Evolutionary conservation across 208 protist species (phyloP).

Genomic region (Novymonas esmeraldas): DNA sequence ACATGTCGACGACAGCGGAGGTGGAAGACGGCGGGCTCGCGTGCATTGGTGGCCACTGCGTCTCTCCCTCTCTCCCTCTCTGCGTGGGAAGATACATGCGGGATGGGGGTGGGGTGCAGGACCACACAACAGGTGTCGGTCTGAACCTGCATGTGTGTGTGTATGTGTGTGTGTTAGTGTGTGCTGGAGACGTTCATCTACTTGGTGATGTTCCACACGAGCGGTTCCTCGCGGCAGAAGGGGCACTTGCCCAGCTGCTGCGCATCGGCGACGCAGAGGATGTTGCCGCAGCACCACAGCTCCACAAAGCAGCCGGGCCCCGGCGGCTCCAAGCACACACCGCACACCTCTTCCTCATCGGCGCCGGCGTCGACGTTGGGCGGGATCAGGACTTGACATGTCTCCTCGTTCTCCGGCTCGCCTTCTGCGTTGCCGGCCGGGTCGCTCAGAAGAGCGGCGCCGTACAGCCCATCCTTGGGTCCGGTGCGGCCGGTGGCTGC

Average conservation of each 20-base stretch:
- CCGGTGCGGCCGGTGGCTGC: conserved; percentile 15
- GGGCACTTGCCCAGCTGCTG: conserved; percentile 80
- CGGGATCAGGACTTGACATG: conserved; percentile 34
- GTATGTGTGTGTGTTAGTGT: neutral
- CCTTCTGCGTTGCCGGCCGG: conserved; percentile 15
- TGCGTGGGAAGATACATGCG: neutral
- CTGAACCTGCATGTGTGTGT: conserved; percentile 10
- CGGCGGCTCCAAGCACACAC: conserved; percentile 82
- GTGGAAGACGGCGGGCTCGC: too few species aligned
- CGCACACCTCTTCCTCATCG: conserved; percentile 79
- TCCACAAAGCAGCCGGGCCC: conserved; percentile 57
- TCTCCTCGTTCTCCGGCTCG: conserved; percentile 30
- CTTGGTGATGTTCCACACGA: conserved; percentile 82
- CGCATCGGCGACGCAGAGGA: conserved; percentile 80
- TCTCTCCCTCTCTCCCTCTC: neutral
- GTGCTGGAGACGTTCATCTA: conserved; percentile 7
- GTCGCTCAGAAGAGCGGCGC: conserved; percentile 27
- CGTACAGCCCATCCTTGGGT: conserved; percentile 18
- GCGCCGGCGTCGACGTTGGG: conserved; percentile 31
- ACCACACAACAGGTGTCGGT: neutral
- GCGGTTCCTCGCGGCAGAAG: conserved; percentile 80
- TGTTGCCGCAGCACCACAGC: conserved; percentile 86
- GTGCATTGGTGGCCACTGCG: too few species aligned
- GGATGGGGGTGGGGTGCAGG: neutral
- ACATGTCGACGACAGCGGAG: too few species aligned